phyloP scores from a whole-genome alignment of 352 stramenopile species.

The Phytophthora hibernalis region DNA sequence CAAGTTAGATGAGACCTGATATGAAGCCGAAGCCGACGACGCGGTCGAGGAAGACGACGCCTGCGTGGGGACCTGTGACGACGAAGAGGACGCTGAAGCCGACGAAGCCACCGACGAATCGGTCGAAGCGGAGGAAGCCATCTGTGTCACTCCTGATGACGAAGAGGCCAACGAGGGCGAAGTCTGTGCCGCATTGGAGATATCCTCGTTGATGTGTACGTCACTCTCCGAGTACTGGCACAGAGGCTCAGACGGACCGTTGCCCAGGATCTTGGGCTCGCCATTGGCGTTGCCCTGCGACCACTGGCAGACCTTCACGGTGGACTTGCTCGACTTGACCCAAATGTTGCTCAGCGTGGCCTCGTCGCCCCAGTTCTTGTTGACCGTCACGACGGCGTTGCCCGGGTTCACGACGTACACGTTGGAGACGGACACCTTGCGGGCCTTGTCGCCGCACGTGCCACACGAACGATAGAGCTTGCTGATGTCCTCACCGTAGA shows the following conservation, averaged over 20 bases:
- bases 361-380: slow-evolving; percentile 34
- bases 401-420: too few species aligned
- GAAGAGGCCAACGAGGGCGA: slow-evolving; percentile 9
- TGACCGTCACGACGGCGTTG: too few species aligned
- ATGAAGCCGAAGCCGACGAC: slow-evolving; percentile 11
- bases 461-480: slow-evolving; percentile 9
- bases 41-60: slow-evolving; percentile 10
- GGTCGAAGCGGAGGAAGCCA: slow-evolving; percentile 17
- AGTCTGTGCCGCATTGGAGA: background rate
- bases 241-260: slow-evolving; percentile 4
- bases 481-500: slow-evolving; percentile 4
- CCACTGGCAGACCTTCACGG: background rate
- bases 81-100: slow-evolving; percentile 11
- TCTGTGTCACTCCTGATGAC: slow-evolving; percentile 15
- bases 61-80: slow-evolving; percentile 13
- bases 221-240: slow-evolving; percentile 21
- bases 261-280: background rate
- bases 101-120: slow-evolving; percentile 8
- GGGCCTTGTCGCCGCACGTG: too few species aligned
- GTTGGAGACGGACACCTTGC: too few species aligned
- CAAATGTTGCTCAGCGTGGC: slow-evolving; percentile 26
- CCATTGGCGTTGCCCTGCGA: background rate
- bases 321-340: slow-evolving; percentile 11
- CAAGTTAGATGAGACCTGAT: slow-evolving; percentile 12
- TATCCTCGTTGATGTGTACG: background rate